Percentiles rank a stretch among this genome's conserved stretches.
Conservation (phyloP, 495 filamentous ascomycete species). For the Cercophora newfieldiana region DNA sequence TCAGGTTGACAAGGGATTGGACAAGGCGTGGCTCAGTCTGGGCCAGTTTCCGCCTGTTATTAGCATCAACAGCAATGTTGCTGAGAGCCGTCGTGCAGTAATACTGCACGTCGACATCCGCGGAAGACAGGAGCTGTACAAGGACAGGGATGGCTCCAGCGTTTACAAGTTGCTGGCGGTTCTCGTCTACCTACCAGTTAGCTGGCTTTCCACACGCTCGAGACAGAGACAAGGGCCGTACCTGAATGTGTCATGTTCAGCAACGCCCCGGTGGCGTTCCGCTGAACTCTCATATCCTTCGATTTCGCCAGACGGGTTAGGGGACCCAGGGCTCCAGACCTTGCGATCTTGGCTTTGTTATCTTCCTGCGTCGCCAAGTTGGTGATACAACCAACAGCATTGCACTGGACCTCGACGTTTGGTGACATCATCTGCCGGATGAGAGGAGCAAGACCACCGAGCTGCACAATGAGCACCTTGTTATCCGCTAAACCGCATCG, state of each 20-base stretch:
- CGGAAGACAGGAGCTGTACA: slow-evolving; percentile 86
- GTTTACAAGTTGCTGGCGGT: slow-evolving; percentile 93
- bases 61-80: slow-evolving; percentile 94
- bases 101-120: slow-evolving; percentile 97
- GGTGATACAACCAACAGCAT: slow-evolving; percentile 97
- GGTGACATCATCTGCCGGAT: slow-evolving; percentile 98
- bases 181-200: slow-evolving; percentile 70
- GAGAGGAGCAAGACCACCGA: slow-evolving; percentile 86
- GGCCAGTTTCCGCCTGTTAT: slow-evolving; percentile 85
- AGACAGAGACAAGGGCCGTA: slow-evolving; percentile 41
- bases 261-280: slow-evolving; percentile 93
- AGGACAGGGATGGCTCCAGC: slow-evolving; percentile 95
- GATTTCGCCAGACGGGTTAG: slow-evolving; percentile 92
- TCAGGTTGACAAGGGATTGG: slow-evolving; percentile 88
- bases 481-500: slow-evolving; percentile 72
- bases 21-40: slow-evolving; percentile 86
- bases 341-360: slow-evolving; percentile 97
- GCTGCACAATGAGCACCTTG: slow-evolving; percentile 90
- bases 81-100: slow-evolving; percentile 98
- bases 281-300: slow-evolving; percentile 97
- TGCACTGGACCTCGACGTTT: slow-evolving; percentile 99
- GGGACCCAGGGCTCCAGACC: slow-evolving; percentile 87
- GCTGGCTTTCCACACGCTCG: background rate
- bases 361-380: slow-evolving; percentile 98
- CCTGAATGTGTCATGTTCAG: slow-evolving; percentile 99